Evolutionary conservation across 2,329 filamentous ascomycete species (phyloP).

Genomic region (Botrytis deweyae): DNA sequence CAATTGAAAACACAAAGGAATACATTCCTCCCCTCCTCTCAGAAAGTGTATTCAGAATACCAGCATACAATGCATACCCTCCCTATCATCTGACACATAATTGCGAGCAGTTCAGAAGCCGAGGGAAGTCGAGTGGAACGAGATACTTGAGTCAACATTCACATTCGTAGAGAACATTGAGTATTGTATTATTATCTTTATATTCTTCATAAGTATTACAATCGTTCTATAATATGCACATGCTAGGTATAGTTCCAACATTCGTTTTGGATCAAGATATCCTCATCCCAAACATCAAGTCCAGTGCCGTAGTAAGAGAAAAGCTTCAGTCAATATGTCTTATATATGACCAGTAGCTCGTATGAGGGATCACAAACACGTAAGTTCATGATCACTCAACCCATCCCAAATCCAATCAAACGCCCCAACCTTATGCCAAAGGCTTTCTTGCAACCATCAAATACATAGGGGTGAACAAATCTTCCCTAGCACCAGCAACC

Average conservation of each 20-base stretch:
- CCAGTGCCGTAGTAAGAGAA: slow-evolving; percentile 4
- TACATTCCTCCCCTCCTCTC: too few species aligned
- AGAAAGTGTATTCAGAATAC: neutral
- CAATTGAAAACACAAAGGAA: neutral
- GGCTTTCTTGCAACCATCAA: slow-evolving; percentile 93
- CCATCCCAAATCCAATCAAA: neutral
- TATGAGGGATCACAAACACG: neutral
- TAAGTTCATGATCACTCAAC: neutral
- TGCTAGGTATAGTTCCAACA: neutral
- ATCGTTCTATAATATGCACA: slow-evolving; percentile 14
- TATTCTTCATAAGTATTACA: slow-evolving; percentile 21
- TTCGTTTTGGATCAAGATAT: neutral
- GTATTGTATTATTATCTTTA: neutral
- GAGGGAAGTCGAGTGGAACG: neutral
- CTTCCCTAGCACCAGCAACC: slow-evolving; percentile 79
- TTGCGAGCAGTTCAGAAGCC: neutral
- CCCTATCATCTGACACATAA: neutral
- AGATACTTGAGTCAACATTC: neutral
- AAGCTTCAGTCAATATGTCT: neutral
- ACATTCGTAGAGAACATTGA: too few species aligned
- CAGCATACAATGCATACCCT: neutral
- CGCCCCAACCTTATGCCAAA: slow-evolving; percentile 17
- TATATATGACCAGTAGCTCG: neutral
- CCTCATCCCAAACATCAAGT: slow-evolving; percentile 6
- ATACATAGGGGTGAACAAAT: slow-evolving; percentile 98